A percentile compares a stretch with the other conserved stretches of the same genome.
Conservation (phyloP, 2,329 filamentous ascomycete genomes). For the Dryadomyces quercivorus region DNA sequence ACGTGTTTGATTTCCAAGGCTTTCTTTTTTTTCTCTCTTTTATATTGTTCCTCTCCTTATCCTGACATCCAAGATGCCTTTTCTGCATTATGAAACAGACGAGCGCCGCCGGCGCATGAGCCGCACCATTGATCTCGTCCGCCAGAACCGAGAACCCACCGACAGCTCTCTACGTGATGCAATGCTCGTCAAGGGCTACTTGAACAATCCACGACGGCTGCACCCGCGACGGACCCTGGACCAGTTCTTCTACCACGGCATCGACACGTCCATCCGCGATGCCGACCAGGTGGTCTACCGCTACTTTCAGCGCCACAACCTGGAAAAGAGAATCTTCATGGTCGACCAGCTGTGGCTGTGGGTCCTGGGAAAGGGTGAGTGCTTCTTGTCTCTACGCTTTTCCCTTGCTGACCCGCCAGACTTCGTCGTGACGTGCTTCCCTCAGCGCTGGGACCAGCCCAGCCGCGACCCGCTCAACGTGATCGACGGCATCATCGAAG, state of each 20-base stretch:
- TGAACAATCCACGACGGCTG: slow-evolving; percentile 31
- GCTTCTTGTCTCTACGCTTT: too few relatives aligned
- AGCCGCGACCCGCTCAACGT: slow-evolving; percentile 52
- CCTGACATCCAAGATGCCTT: slow-evolving; percentile 44
- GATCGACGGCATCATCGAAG: slow-evolving; percentile 49
- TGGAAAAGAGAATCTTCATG: slow-evolving; percentile 51
- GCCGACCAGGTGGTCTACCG: slow-evolving; percentile 53
- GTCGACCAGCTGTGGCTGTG: slow-evolving; percentile 59
- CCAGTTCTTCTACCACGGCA: slow-evolving; percentile 54
- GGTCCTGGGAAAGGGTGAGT: slow-evolving; percentile 33
- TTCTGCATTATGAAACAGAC: slow-evolving; percentile 52
- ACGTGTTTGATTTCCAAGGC: slow-evolving; percentile 7
- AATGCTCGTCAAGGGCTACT: slow-evolving; percentile 34
- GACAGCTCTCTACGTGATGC: slow-evolving; percentile 24
- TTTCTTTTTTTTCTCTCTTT: slow-evolving; percentile 12
- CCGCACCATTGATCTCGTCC: slow-evolving; percentile 28
- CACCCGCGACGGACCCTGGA: slow-evolving; percentile 52
- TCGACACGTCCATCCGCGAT: slow-evolving; percentile 47
- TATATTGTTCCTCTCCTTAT: too few relatives aligned
- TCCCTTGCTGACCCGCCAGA: slow-evolving; percentile 24
- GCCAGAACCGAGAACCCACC: slow-evolving; percentile 19
- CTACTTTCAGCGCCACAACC: slow-evolving; percentile 27
- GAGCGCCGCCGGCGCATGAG: slow-evolving; percentile 42
- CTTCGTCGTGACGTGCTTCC: slow-evolving; percentile 47
- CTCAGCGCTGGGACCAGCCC: slow-evolving; percentile 46